Percentiles rank a stretch among this genome's conserved stretches.
These are phyloP conservation scores for Senecio squalidus DNA, from an alignment of 140 eudicot species.

Conservation along the genomic window DNA sequence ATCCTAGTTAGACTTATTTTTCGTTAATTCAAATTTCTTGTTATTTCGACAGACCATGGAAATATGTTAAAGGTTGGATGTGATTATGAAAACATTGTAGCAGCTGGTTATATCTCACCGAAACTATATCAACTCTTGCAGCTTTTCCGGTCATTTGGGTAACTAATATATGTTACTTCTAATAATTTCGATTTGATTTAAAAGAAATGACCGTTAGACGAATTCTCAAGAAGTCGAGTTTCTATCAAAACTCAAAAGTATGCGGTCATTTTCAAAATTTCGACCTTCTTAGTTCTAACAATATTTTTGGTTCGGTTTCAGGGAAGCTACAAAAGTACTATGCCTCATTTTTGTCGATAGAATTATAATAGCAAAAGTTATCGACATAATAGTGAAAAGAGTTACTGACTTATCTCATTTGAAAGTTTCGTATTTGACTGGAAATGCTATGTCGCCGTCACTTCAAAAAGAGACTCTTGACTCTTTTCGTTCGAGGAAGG, in stretches of 20 bases:
- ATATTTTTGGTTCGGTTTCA: constrained; percentile 16
- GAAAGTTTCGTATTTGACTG: constrained; percentile 46
- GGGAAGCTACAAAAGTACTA: constrained; percentile 37
- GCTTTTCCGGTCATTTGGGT: constrained; percentile 50
- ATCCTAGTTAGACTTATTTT: not conserved
- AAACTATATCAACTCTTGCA: constrained; percentile 56
- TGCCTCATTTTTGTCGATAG: constrained; percentile 68
- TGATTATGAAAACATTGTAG: constrained; percentile 30
- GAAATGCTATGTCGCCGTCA: constrained; percentile 53
- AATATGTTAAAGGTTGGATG: constrained; percentile 31
- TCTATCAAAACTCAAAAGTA: not conserved
- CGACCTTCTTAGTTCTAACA: not conserved
- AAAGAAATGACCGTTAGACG: not conserved
- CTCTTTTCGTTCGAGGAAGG: constrained; percentile 49
- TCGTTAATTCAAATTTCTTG: constrained; percentile 1
- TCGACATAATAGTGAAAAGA: constrained; percentile 46
- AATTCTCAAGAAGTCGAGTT: not conserved
- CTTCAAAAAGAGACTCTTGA: constrained; percentile 45
- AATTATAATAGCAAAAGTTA: constrained; percentile 64
- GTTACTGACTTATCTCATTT: constrained; percentile 44
- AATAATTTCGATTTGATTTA: not conserved
- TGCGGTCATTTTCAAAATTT: not conserved
- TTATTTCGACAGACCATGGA: constrained; percentile 8
- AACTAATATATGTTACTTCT: not conserved
- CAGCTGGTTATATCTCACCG: constrained; percentile 59